Percentiles rank a stretch among this genome's conserved stretches.
Evolutionary conservation across 805 yeast species (phyloP).

Genomic region (Starmerella bacillaris): DNA sequence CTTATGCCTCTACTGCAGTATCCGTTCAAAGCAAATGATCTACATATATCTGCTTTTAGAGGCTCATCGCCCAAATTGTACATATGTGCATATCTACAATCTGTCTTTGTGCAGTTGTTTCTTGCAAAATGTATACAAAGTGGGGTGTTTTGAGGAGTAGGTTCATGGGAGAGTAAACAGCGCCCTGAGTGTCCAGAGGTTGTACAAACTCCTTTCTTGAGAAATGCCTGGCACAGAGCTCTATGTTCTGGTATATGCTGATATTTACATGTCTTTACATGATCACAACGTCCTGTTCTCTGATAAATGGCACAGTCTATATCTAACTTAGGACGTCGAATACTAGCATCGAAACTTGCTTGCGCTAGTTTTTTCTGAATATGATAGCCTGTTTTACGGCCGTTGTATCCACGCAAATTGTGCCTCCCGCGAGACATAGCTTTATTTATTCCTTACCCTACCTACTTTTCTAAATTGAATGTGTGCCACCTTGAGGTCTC

Average conservation of each 20-base stretch:
- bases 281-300: conserved; percentile 34
- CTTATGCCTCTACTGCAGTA: conserved; percentile 44
- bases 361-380: not conserved
- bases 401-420: not conserved
- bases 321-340: not conserved
- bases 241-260: conserved; percentile 34
- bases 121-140: conserved; percentile 36
- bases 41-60: conserved; percentile 31
- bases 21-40: conserved; percentile 51
- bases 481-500: no score
- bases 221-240: conserved; percentile 36
- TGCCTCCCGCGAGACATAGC: not conserved
- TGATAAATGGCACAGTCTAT: conserved; percentile 19
- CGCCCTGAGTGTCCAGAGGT: conserved; percentile 19
- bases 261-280: conserved; percentile 35
- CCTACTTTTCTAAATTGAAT: not conserved
- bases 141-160: conserved; percentile 43
- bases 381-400: not conserved
- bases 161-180: conserved; percentile 41
- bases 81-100: conserved; percentile 38
- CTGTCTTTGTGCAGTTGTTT: conserved; percentile 31
- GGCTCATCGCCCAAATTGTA: conserved; percentile 23
- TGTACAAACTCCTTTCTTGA: conserved; percentile 31
- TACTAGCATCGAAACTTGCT: no score
- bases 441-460: not conserved